Evolutionary conservation across 2,329 filamentous ascomycete species (phyloP).

Genomic region (Sporothrix protearum): DNA sequence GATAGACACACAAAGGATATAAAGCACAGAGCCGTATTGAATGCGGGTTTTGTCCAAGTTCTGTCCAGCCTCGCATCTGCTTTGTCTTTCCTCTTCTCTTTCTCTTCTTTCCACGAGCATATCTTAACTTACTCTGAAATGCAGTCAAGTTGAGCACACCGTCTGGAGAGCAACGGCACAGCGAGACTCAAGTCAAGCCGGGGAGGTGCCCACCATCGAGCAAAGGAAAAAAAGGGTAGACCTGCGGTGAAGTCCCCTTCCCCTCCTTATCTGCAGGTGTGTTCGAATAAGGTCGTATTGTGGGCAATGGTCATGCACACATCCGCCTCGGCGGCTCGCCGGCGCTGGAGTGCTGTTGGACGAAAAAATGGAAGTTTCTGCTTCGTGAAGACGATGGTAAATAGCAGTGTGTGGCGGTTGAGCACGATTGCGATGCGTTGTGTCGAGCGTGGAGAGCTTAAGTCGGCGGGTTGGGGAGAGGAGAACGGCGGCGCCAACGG

Average conservation of each 20-base stretch:
- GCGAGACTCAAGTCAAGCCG: neutral
- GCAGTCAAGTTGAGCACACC: too few species aligned
- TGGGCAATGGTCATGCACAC: slow-evolving; percentile 15
- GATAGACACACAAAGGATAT: too few species aligned
- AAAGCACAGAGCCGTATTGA: too few species aligned
- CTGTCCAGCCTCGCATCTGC: neutral
- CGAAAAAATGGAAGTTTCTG: neutral
- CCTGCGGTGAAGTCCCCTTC: neutral
- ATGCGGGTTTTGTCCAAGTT: too few species aligned
- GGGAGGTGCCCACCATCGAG: slow-evolving; percentile 1
- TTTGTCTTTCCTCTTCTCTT: neutral
- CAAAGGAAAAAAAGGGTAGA: neutral
- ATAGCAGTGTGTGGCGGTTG: neutral
- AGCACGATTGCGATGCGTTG: neutral
- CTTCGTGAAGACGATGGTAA: neutral
- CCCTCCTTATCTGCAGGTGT: slow-evolving; percentile 22
- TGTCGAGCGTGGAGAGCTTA: neutral
- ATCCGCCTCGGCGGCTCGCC: neutral
- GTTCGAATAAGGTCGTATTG: neutral
- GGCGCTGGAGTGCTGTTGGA: neutral
- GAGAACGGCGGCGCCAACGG: neutral
- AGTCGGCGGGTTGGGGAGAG: neutral
- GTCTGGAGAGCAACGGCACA: neutral
- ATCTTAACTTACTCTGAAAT: neutral
- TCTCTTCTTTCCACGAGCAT: neutral